phyloP scores from a whole-genome alignment of 371 early-diverging fungal species.

The Saksenaea vasiformis region DNA sequence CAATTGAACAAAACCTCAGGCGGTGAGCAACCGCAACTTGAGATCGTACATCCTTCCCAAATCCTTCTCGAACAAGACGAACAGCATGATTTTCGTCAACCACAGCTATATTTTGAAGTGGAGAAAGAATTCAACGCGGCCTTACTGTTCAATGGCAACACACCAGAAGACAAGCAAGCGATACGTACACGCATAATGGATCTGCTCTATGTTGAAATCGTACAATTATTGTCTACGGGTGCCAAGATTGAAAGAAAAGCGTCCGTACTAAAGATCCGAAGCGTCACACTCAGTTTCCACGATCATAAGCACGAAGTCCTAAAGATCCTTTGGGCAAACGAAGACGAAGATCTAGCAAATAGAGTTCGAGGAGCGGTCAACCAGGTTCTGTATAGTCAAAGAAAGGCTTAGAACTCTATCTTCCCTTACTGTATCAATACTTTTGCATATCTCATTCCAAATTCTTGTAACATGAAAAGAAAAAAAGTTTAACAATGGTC shows the following conservation, averaged over 20 bases:
- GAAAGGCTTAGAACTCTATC: too few relatives aligned
- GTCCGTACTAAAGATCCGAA: conserved; percentile 15
- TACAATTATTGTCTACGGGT: conserved; percentile 10
- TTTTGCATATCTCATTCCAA: too few relatives aligned
- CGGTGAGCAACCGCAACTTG: not conserved
- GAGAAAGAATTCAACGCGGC: not conserved
- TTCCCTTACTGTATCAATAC: too few relatives aligned
- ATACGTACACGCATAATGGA: conserved; percentile 16
- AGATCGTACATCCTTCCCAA: conserved; percentile 3
- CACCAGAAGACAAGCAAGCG: conserved; percentile 1
- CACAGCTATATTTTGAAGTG: not conserved
- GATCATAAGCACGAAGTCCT: conserved; percentile 10
- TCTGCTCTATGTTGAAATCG: conserved; percentile 18
- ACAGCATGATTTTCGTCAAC: not conserved
- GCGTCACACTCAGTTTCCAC: conserved; percentile 14
- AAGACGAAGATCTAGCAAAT: conserved; percentile 32
- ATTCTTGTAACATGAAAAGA: too few relatives aligned
- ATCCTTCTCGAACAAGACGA: not conserved
- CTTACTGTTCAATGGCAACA: not conserved
- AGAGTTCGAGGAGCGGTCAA: conserved; percentile 1
- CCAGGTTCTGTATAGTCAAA: not conserved
- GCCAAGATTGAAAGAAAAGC: conserved; percentile 13
- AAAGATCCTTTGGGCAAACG: conserved; percentile 24
- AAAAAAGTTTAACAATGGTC: too few relatives aligned
- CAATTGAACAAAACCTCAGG: not conserved